Percentiles rank a stretch among this genome's conserved stretches.
Conservation (phyloP, 495 filamentous ascomycete genomes). For the Trichoderma parareesei region DNA sequence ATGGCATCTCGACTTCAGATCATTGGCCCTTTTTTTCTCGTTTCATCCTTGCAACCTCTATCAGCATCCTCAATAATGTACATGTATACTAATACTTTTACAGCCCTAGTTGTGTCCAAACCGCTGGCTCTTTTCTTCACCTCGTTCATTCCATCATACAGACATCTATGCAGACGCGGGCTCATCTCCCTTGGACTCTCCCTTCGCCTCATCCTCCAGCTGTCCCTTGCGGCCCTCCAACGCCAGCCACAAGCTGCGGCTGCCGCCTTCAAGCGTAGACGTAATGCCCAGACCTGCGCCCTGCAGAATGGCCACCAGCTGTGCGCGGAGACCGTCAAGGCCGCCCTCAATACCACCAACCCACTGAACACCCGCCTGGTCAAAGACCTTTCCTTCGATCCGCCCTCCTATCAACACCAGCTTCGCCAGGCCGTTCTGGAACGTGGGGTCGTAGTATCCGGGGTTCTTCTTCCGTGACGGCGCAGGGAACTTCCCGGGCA, state of each 20-base stretch:
- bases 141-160: constrained; percentile 20
- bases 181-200: constrained; percentile 47
- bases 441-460: constrained; percentile 65
- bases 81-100: not conserved
- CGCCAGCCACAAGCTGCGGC: constrained; percentile 74
- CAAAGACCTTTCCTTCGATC: constrained; percentile 73
- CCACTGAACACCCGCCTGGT: constrained; percentile 70
- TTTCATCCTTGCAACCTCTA: not conserved
- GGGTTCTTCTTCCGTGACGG: constrained; percentile 68
- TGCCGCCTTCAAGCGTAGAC: constrained; percentile 61
- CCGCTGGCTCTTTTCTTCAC: constrained; percentile 14
- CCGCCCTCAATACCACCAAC: constrained; percentile 78
- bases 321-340: constrained; percentile 69
- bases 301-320: constrained; percentile 72
- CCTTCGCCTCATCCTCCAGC: constrained; percentile 69
- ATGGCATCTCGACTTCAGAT: no score
- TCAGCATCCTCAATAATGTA: not conserved
- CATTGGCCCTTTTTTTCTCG: not conserved
- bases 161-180: constrained; percentile 12
- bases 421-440: constrained; percentile 78
- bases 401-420: constrained; percentile 77
- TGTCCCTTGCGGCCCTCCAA: constrained; percentile 68
- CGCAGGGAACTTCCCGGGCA: constrained; percentile 60
- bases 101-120: not conserved
- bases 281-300: constrained; percentile 66